Base-by-base conservation (phyloP, 805 yeast genomes). In the Lachancea sp. region DNA sequence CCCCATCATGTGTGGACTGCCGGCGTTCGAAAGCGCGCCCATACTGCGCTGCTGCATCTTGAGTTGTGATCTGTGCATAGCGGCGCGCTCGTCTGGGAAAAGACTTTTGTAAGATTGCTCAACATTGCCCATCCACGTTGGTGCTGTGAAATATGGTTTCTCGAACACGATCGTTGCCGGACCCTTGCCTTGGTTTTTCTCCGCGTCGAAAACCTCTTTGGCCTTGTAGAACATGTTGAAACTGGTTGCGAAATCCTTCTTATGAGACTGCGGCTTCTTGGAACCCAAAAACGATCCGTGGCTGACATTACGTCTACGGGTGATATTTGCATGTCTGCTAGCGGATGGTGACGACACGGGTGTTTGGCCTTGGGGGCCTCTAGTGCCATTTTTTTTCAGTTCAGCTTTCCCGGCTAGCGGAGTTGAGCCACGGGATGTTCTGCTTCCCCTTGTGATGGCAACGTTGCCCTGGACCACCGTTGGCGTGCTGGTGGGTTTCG, bases 141-240 rank as follows among this genome's bases (percentile, higher is more conserved):
- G 95, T 9, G 86, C 81, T 0, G 91, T 82, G 34, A 72, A 71
- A 60, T 75, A 86, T 6, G 93, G 80, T 54, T 71, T 78, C 52
- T 81, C 89, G 49, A 81, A 69, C 18, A 63, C 54, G 41, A 73
- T 69, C 16, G 63, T 6, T 51, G 45, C 16, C 50, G 56, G 27
- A 46, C 58, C 38, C 45, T 57, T 42, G 57, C 48, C 49, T 62
- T 53, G 49, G 57, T 49, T 19, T 50, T 50, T 11, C 4, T 56
- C 65, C 34, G 63, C 67, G 19, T 55, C 53, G 39, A 62, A 59
- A 7, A 58, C 58, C 34, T 63, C 59, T 45, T 72, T 72, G 3
- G 78, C 70, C 22, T 74, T 71, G 15, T 70, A 51, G 49, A 82
- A 75, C 51, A 81, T 65, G 57, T 74, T 79, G 64, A 82, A 82